Percentiles rank a stretch among this genome's conserved stretches.
These are phyloP conservation scores for Stylosanthes scabra DNA, from an alignment of 331 rosid species.

Conservation along the genomic window DNA sequence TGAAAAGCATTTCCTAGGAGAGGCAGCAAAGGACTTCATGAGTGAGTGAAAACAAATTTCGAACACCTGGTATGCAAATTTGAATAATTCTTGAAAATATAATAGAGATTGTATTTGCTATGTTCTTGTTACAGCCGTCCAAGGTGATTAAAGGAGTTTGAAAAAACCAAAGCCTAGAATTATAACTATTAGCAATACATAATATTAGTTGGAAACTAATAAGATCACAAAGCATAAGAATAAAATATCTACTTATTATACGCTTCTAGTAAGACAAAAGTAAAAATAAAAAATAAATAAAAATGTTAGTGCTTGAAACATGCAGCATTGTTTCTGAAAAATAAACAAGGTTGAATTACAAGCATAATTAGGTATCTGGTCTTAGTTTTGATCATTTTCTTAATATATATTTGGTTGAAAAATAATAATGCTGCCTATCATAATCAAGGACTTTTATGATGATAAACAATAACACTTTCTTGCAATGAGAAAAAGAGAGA, in stretches of 20 bases:
- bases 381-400: slow-evolving; percentile 3
- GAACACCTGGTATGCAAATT: slow-evolving; percentile 17
- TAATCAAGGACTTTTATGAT: background rate
- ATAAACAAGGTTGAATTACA: slow-evolving; percentile 14
- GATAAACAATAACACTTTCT: background rate
- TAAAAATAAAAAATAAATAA: background rate
- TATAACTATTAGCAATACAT: background rate
- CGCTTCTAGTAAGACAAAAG: slow-evolving; percentile 1
- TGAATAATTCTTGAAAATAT: slow-evolving; percentile 17
- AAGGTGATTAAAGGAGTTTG: background rate
- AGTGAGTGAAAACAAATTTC: slow-evolving; percentile 23
- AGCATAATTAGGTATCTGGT: slow-evolving; percentile 13
- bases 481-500: background rate
- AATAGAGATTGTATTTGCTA: background rate
- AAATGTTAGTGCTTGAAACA: background rate
- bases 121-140: background rate
- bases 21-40: slow-evolving; percentile 38
- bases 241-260: background rate
- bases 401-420: slow-evolving; percentile 23
- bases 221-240: background rate
- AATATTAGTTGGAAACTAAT: background rate
- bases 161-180: slow-evolving; percentile 5
- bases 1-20: slow-evolving; percentile 30
- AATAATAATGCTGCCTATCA: background rate
- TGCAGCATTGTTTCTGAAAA: slow-evolving; percentile 26